Base-by-base conservation (phyloP, 352 stramenopile species). In the Phytopythium kandeliae region DNA sequence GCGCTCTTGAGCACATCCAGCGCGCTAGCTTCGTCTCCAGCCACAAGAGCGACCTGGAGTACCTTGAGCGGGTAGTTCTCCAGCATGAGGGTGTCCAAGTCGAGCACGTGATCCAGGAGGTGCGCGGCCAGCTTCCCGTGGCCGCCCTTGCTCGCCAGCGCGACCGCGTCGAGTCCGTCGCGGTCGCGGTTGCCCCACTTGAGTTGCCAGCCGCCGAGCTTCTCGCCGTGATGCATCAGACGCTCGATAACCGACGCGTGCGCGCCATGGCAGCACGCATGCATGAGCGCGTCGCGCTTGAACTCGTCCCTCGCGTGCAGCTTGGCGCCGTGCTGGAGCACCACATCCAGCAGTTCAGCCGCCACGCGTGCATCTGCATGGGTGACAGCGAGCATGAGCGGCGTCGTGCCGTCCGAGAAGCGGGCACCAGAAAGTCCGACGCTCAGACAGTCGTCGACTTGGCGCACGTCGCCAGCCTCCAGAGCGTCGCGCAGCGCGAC, bases 61-160 rank as follows among this genome's bases (percentile, higher is more conserved):
- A 62, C 30, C 45, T 31, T 54, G 46, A 66, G 56, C 13, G 59
- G 59, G 30, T 62, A 57, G 30, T 58, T 66, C 16, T 62, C 37
- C 31, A 48, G 55, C 0, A 50, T 37, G 0, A 33, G 42, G 3
- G 7, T 11, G 12, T 22, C 15, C 9, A 60, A 43, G 36, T 63
- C 34, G 10, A 56, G 33, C 47, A 25, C 49, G 21, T 48, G 28
- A 24, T 62, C 54, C 9, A 65, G 38, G 24, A 62, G 44, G 25
- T 55, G 13, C 25, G 34, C 50, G 2, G 54, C 35, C 12, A 62
- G 31, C 10, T 30, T 12, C 0, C 48, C 55, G 17, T 65, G 49
- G 16, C 26, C 43, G 17, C 13, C 34, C 13, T 21, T 44, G 34
- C 57, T 63, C 19, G 58, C 53, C 34, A 65, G 30, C n/a, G 54